Base-by-base conservation (phyloP, 305 asterid species). In the Caryopteris hybrid region DNA sequence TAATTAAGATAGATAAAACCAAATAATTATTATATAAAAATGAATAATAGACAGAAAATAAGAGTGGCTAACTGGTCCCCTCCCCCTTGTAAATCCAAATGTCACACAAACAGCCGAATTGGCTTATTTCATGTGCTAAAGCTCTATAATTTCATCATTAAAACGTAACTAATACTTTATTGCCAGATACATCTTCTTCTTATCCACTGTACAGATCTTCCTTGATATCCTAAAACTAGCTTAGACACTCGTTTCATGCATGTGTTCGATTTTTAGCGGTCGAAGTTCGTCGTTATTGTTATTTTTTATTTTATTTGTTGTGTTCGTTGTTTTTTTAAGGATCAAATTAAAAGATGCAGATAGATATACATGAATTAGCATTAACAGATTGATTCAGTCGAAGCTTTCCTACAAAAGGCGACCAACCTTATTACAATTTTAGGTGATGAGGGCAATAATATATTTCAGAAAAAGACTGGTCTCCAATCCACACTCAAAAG, bases 11-110 rank as follows among this genome's bases (percentile, higher is more conserved):
- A 34, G 11, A 45, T 2, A 22, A 23, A 1, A 25, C 11, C 9
- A 16, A 27, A 11, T 8, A 0, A 41, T 48, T n/a, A n/a, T n/a
- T n/a, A n/a, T n/a, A n/a, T n/a, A n/a, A n/a, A n/a, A n/a, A n/a
- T n/a, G n/a, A n/a, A n/a, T n/a, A n/a, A n/a, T n/a, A n/a, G n/a
- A n/a, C n/a, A n/a, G n/a, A n/a, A 9, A 18, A 21, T 52, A 38
- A 50, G 33, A 33, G 65, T 75, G 79, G 74, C 39, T 29, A 27
- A 55, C 31, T 78, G 86, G 90, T 79, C 87, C 87, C 84, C 81
- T 71, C 48, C 39, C 22, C 25, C 34, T 23, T 23, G 14, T 18
- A 47, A 21, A 38, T 71, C 59, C 84, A 77, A 58, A 72, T 82
- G 88, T 72, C 82, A 29, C 64, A 29, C 14, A 59, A 46, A 25